phyloP scores from a whole-genome alignment of 2,329 filamentous ascomycete species.

The Cephalotrichum gorgonifer region DNA sequence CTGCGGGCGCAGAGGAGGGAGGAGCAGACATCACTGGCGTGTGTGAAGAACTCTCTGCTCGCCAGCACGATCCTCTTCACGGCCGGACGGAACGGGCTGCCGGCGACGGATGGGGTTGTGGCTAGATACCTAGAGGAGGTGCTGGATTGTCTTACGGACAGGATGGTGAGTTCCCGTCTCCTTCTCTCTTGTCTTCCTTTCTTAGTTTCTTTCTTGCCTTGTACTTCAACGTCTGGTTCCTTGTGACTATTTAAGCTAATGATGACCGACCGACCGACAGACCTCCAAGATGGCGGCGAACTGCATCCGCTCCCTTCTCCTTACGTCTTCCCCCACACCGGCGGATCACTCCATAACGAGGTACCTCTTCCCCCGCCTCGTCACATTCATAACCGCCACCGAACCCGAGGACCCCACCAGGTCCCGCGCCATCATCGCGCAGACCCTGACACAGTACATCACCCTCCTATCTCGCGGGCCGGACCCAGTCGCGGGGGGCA shows the following conservation, averaged over 20 bases:
- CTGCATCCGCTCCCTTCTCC: slow-evolving; percentile 75
- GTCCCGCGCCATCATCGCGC: slow-evolving; percentile 58
- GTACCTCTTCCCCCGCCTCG: slow-evolving; percentile 62
- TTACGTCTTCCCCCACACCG: slow-evolving; percentile 50
- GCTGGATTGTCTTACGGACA: slow-evolving; percentile 70
- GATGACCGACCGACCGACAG: slow-evolving; percentile 31
- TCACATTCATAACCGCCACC: slow-evolving; percentile 63
- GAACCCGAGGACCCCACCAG: slow-evolving; percentile 71
- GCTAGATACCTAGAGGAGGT: slow-evolving; percentile 68
- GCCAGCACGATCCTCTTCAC: slow-evolving; percentile 85
- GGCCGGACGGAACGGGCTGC: slow-evolving; percentile 59
- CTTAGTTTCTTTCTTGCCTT: not conserved
- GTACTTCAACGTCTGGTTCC: not conserved
- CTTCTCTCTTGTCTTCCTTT: not conserved
- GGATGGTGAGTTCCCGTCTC: slow-evolving; percentile 58
- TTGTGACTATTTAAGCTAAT: slow-evolving; percentile 12
- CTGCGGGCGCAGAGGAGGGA: slow-evolving; percentile 67
- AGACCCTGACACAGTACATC: slow-evolving; percentile 67
- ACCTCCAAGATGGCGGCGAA: slow-evolving; percentile 84
- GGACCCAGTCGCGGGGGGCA: slow-evolving; percentile 17
- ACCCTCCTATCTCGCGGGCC: slow-evolving; percentile 22
- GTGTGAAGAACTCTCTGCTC: slow-evolving; percentile 87
- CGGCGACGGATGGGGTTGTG: slow-evolving; percentile 65
- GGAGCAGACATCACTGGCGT: slow-evolving; percentile 63
- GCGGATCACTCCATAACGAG: slow-evolving; percentile 66